Evolutionary conservation across 805 yeast genomes (phyloP).

Genomic region (Metschnikowia vanudenii): DNA sequence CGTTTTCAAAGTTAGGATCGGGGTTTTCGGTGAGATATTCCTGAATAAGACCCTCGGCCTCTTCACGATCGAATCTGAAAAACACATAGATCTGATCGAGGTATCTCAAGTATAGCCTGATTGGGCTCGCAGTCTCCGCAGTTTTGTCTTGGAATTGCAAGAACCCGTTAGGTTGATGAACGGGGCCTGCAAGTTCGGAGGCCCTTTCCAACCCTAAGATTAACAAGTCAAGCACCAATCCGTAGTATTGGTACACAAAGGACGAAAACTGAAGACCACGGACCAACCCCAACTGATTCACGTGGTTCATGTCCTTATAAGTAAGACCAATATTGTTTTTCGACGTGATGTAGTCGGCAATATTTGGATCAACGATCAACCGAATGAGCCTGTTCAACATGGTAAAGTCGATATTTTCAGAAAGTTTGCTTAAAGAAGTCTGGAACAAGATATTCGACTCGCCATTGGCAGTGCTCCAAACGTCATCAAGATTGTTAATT

Average conservation of each 20-base stretch:
- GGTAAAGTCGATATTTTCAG: constrained; percentile 88
- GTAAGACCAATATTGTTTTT: constrained; percentile 80
- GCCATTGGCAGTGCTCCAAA: constrained; percentile 79
- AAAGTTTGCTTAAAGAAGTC: constrained; percentile 62
- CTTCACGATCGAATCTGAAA: constrained; percentile 70
- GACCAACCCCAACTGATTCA: constrained; percentile 82
- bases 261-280: constrained; percentile 90
- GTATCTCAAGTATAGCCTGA: constrained; percentile 77
- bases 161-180: constrained; percentile 70
- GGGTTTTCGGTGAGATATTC: constrained; percentile 82
- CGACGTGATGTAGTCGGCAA: constrained; percentile 93
- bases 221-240: constrained; percentile 76
- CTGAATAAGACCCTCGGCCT: constrained; percentile 70
- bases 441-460: constrained; percentile 84
- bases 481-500: constrained; percentile 68
- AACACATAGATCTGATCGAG: constrained; percentile 78
- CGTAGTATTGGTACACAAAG: constrained; percentile 87
- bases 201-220: constrained; percentile 88
- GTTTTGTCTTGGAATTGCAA: constrained; percentile 61
- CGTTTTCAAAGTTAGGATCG: constrained; percentile 87
- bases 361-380: constrained; percentile 79
- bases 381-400: constrained; percentile 77
- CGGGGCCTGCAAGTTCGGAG: constrained; percentile 77
- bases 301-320: constrained; percentile 93
- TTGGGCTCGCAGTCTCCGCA: constrained; percentile 69